Evolutionary conservation across 2,329 filamentous ascomycete genomes (phyloP), one percentile per base, ranked within the genome.

Genomic region (Stachybotrys elegans): DNA sequence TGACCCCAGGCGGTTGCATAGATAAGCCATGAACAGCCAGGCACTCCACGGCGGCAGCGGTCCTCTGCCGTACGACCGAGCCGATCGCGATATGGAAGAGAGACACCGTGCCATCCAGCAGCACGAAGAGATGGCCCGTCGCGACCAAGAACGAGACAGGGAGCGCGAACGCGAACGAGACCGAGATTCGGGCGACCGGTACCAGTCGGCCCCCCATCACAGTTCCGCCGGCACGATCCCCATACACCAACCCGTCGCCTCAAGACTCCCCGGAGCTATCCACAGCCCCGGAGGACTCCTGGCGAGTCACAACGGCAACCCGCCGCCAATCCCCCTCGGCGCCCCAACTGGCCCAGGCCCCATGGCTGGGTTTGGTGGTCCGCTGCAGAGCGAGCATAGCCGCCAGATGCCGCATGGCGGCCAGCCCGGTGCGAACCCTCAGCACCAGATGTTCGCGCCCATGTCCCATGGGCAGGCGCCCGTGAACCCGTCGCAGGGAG

Each of bases 211-310:
- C 21, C 62, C 63, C 48, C 89, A 93, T 59, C 91, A 96, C 64
- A 93, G 86, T 67, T 91, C 88, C 59, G 84, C 88, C 31, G 88
- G 86, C 45, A 89, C 91, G 3, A 88, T 95, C 43, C 89, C 91
- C 43, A 84, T 97, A 56, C 92, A 97, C 66, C 92, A 97, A 65
- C 92, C 92, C 5, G 90, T 96, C 47, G 92, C 92, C 49, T 82
- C 90, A 60, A 75, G 91, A 66, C 73, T 89, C 50, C 70, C 85
- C 45, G 86, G 83, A 51, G 86, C 88, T 42, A 94, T 96, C 45
- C 92, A 95, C 61, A 94, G 90, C 37, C 92, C 92, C 2, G 92
- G 93, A 53, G 92, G 92, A 8, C 76, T 97, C 27, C 79, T 97
- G 31, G 80, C 84, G 8, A 88, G 83, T 52, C 81, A 89, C 54